A percentile compares a stretch with the other conserved stretches of the same genome.
Evolutionary conservation across 2,329 filamentous ascomycete species (phyloP).

Genomic region (Curvularia sp.): DNA sequence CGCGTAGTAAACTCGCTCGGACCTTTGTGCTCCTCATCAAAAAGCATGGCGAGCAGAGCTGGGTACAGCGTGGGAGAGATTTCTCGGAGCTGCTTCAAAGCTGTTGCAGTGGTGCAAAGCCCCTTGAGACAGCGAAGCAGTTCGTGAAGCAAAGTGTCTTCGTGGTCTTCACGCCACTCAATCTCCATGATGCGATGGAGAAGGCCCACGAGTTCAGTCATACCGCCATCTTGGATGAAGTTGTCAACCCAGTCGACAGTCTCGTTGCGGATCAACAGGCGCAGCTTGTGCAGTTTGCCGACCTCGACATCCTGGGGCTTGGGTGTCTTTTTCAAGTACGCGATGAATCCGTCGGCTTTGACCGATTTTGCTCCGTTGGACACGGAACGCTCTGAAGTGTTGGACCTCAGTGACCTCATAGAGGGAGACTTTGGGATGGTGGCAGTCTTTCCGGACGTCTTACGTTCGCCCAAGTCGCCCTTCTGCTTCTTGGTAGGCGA

Average conservation of each 20-base stretch:
- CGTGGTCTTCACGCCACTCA: constrained; percentile 98
- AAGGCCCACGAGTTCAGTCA: constrained; percentile 87
- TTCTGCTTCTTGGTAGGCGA: constrained; percentile 79
- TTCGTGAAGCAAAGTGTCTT: constrained; percentile 91
- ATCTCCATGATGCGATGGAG: constrained; percentile 92
- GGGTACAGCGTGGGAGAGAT: constrained; percentile 86
- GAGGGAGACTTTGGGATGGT: constrained; percentile 71
- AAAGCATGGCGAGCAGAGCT: constrained; percentile 84
- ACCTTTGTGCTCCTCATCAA: constrained; percentile 97
- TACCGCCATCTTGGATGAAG: constrained; percentile 87
- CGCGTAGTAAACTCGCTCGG: constrained; percentile 96
- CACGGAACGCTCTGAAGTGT: constrained; percentile 64
- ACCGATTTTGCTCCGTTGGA: constrained; percentile 77
- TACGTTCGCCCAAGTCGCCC: constrained; percentile 60
- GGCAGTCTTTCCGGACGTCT: constrained; percentile 71
- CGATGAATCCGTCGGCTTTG: constrained; percentile 82
- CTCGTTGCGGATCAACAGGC: constrained; percentile 88
- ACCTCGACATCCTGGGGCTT: constrained; percentile 87
- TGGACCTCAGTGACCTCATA: constrained; percentile 62
- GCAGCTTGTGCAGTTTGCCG: constrained; percentile 92
- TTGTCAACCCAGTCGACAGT: constrained; percentile 94
- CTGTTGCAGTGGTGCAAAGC: constrained; percentile 87
- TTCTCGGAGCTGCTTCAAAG: constrained; percentile 78
- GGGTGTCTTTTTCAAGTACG: constrained; percentile 80
- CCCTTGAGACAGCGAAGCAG: constrained; percentile 92